phyloP scores from a whole-genome alignment of 2,329 filamentous ascomycete genomes.

The Ampelomyces quisqualis region DNA sequence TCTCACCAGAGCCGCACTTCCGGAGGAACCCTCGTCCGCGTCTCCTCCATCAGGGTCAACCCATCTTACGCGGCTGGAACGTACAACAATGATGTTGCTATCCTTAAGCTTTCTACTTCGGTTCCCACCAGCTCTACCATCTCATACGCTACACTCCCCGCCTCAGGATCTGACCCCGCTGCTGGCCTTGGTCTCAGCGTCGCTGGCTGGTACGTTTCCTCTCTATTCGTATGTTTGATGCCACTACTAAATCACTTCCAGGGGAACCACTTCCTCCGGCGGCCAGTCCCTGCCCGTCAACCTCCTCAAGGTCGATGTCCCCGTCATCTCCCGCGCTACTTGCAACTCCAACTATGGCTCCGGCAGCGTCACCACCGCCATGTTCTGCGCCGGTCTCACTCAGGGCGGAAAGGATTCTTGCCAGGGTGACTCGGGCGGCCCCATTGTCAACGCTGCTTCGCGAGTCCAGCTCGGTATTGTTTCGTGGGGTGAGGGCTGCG shows the following conservation, averaged over 20 bases:
- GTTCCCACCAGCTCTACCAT: conserved; percentile 29
- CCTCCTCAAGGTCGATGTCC: conserved; percentile 33
- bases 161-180: conserved; percentile 26
- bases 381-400: conserved; percentile 31
- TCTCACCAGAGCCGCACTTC: conserved; percentile 17
- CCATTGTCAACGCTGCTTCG: conserved; percentile 19
- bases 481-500: conserved; percentile 32
- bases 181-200: conserved; percentile 20
- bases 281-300: conserved; percentile 11
- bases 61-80: conserved; percentile 19
- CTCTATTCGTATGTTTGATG: background rate
- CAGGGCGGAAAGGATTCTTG: conserved; percentile 36
- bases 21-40: conserved; percentile 21
- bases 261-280: conserved; percentile 17
- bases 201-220: conserved; percentile 26
- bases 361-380: conserved; percentile 24
- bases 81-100: conserved; percentile 26
- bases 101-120: conserved; percentile 28
- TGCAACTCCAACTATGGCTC: conserved; percentile 24
- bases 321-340: conserved; percentile 27
- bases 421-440: conserved; percentile 37
- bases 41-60: conserved; percentile 22
- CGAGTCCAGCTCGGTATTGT: conserved; percentile 19
- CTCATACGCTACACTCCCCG: conserved; percentile 23
- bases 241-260: conserved; percentile 3